Percentiles rank a stretch among this genome's conserved stretches.
phyloP scores from a whole-genome alignment of 768 basidiomycete species.

The Rhodotorula graminis region DNA sequence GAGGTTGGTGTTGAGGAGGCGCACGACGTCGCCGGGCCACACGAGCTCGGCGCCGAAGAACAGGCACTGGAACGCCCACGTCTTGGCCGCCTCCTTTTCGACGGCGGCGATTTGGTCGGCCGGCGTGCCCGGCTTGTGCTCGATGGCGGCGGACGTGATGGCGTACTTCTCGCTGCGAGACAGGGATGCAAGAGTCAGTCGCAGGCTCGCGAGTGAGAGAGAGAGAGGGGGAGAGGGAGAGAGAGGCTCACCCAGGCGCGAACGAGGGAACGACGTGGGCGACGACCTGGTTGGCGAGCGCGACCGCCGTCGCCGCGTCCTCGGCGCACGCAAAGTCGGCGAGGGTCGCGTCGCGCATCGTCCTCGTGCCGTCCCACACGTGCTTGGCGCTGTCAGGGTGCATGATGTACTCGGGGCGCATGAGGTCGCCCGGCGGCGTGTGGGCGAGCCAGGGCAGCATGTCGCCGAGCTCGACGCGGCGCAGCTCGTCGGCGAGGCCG shows the following conservation, averaged over 20 bases:
- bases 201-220: slow-evolving; percentile 50
- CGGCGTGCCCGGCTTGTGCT: slow-evolving; percentile 45
- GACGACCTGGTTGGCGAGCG: slow-evolving; percentile 67
- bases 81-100: slow-evolving; percentile 20
- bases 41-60: slow-evolving; percentile 28
- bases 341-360: background rate
- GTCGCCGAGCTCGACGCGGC: background rate
- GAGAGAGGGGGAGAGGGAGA: slow-evolving; percentile 39
- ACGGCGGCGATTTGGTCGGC: background rate
- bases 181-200: slow-evolving; percentile 14
- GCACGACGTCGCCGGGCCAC: slow-evolving; percentile 33
- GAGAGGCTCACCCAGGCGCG: slow-evolving; percentile 65
- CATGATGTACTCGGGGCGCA: background rate
- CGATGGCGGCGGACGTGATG: slow-evolving; percentile 36
- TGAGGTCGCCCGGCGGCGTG: background rate
- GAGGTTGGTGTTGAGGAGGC: slow-evolving; percentile 34
- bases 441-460: slow-evolving; percentile 9
- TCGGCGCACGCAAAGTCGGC: background rate
- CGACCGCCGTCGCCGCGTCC: slow-evolving; percentile 43
- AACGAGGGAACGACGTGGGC: slow-evolving; percentile 61
- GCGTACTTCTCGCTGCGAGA: slow-evolving; percentile 22
- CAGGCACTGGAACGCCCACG: slow-evolving; percentile 25
- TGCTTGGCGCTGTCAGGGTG: background rate
- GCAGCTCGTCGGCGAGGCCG: background rate
- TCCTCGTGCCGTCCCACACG: slow-evolving; percentile 14